Conservation (phyloP, 148 eudicot genomes). For the Rhododendron griersonianum region DNA sequence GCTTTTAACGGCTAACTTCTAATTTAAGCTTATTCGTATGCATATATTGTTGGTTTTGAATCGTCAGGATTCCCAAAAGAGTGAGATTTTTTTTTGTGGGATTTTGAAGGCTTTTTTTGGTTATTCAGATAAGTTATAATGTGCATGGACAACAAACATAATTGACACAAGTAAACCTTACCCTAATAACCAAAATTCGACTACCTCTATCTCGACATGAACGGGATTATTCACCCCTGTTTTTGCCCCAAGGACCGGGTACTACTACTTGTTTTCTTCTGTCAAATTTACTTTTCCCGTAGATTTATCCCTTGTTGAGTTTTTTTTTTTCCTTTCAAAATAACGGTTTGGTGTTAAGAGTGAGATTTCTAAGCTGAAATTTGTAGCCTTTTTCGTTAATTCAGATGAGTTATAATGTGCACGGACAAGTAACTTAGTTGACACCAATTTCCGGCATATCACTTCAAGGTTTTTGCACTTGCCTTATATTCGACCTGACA, state of each 20-base stretch:
- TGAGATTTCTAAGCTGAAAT: background rate
- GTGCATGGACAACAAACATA: background rate
- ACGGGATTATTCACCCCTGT: background rate
- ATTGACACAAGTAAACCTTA: background rate
- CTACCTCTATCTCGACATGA: background rate
- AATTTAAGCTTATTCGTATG: background rate
- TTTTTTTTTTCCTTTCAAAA: no score
- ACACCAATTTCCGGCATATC: background rate
- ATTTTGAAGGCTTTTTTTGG: background rate
- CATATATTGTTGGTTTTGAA: background rate
- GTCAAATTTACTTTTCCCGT: background rate
- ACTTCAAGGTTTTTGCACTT: background rate
- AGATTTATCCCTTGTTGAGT: background rate
- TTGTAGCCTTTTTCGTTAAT: background rate
- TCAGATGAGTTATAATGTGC: background rate
- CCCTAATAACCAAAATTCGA: background rate
- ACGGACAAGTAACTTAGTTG: background rate
- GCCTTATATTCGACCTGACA: background rate
- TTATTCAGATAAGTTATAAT: background rate
- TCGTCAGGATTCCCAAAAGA: background rate
- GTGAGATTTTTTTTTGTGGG: background rate
- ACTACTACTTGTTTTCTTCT: background rate
- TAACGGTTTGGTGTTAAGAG: background rate
- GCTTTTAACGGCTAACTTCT: background rate
- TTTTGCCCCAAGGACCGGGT: background rate